Percentiles rank a stretch among this genome's conserved stretches.
These are phyloP conservation scores for Passalora sequoiae DNA, from an alignment of 2,329 filamentous ascomycete genomes.

Conservation along the genomic window DNA sequence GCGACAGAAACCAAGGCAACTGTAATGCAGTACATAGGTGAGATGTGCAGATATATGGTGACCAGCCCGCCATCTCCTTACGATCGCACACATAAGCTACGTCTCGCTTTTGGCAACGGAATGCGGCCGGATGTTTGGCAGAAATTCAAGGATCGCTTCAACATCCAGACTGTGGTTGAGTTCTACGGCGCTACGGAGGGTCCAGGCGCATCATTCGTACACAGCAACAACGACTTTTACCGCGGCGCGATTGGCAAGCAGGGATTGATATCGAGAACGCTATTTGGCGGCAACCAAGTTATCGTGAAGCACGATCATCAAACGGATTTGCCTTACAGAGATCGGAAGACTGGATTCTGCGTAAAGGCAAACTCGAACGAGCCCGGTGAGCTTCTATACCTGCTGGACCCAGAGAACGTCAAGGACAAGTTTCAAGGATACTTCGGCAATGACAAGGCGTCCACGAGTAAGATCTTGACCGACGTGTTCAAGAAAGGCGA, in stretches of 20 bases:
- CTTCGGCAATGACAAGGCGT: constrained; percentile 67
- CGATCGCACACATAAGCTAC: constrained; percentile 69
- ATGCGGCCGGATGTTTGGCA: constrained; percentile 76
- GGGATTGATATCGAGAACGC: constrained; percentile 55
- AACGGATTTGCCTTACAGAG: constrained; percentile 62
- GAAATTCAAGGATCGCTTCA: constrained; percentile 68
- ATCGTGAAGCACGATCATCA: constrained; percentile 68
- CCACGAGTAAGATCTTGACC: constrained; percentile 66
- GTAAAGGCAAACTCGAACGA: constrained; percentile 53
- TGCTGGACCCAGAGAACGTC: constrained; percentile 62
- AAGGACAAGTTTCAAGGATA: constrained; percentile 72
- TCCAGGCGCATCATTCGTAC: constrained; percentile 64
- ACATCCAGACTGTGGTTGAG: constrained; percentile 34
- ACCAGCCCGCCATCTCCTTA: constrained; percentile 59
- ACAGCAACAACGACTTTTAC: constrained; percentile 65
- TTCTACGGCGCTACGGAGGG: constrained; percentile 46
- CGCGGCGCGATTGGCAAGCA: constrained; percentile 74
- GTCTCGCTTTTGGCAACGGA: constrained; percentile 76
- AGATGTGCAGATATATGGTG: constrained; percentile 78
- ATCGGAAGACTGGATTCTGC: constrained; percentile 66
- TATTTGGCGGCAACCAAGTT: constrained; percentile 50
- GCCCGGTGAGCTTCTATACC: constrained; percentile 69
- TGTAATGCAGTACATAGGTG: constrained; percentile 80
- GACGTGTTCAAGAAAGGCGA: constrained; percentile 71
- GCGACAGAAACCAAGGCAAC: constrained; percentile 66